Conservation (phyloP, 108 stramenopile species). For the Conticribra weissflogii region DNA sequence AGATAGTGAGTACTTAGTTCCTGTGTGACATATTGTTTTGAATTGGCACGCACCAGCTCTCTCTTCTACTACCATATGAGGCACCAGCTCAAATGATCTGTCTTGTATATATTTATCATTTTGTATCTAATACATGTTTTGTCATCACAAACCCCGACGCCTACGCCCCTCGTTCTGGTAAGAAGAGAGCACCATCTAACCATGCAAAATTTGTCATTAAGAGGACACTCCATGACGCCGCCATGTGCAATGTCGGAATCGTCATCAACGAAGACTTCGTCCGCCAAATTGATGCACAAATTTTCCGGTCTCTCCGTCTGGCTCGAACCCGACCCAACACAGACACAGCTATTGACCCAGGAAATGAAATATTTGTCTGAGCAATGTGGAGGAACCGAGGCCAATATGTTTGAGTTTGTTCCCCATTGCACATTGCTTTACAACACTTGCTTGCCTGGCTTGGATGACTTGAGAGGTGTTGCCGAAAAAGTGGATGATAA, state of each 20-base stretch:
- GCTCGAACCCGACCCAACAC: slow-evolving; percentile 37
- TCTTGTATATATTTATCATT: too few species aligned
- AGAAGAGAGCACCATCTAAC: too few species aligned
- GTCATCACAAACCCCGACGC: too few species aligned
- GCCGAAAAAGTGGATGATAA: not conserved
- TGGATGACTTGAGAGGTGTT: not conserved
- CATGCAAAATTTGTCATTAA: too few species aligned
- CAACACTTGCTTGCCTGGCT: slow-evolving; percentile 30
- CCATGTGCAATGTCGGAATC: not conserved
- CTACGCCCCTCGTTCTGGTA: too few species aligned
- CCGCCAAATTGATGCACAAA: slow-evolving; percentile 25
- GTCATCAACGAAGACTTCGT: not conserved
- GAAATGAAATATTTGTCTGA: slow-evolving; percentile 29
- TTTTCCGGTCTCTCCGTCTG: slow-evolving; percentile 47
- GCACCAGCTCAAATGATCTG: too few species aligned
- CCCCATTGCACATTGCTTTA: slow-evolving; percentile 57
- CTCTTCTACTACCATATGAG: too few species aligned
- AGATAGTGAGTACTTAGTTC: too few species aligned
- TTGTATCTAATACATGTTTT: too few species aligned
- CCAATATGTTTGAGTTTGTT: slow-evolving; percentile 21
- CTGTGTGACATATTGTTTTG: too few species aligned
- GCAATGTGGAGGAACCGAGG: slow-evolving; percentile 33
- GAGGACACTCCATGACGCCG: too few species aligned
- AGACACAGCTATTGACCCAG: slow-evolving; percentile 9
- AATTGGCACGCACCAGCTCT: too few species aligned